Conservation (phyloP, 345 rosid species). For the Eucalyptus grandis region DNA sequence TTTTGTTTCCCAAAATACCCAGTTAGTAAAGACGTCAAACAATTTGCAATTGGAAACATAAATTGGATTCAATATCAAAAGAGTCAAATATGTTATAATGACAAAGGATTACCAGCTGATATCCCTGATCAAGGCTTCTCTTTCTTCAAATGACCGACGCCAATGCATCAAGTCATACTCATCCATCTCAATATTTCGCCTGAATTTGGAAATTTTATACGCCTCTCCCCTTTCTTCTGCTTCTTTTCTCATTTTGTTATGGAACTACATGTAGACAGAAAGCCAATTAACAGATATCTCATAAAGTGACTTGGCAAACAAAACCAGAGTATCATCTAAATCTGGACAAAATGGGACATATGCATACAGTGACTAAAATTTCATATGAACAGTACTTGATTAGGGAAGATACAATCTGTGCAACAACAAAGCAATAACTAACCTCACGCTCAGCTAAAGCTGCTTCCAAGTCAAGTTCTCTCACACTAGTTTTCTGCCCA, state of each 20-base stretch:
- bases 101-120: slow-evolving; percentile 58
- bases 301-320: not conserved
- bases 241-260: slow-evolving; percentile 55
- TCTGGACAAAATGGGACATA: not conserved
- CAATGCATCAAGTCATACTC: slow-evolving; percentile 82
- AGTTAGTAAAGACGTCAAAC: not conserved
- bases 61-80: not conserved
- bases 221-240: slow-evolving; percentile 68
- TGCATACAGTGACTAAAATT: not conserved
- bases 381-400: not conserved
- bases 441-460: slow-evolving; percentile 90
- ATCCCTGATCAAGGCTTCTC: slow-evolving; percentile 92
- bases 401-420: not conserved
- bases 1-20: not conserved
- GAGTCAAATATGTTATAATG: not conserved
- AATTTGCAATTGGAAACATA: not conserved
- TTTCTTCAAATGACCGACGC: slow-evolving; percentile 87
- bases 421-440: not conserved
- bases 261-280: slow-evolving; percentile 30
- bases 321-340: not conserved
- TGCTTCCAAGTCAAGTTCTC: slow-evolving; percentile 88
- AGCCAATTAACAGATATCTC: not conserved
- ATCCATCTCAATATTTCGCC: slow-evolving; percentile 85
- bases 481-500: slow-evolving; percentile 81
- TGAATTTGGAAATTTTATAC: slow-evolving; percentile 59